These are phyloP conservation scores for Diplogelasinospora grovesii DNA, from an alignment of 495 filamentous ascomycete species.

Conservation along the genomic window DNA sequence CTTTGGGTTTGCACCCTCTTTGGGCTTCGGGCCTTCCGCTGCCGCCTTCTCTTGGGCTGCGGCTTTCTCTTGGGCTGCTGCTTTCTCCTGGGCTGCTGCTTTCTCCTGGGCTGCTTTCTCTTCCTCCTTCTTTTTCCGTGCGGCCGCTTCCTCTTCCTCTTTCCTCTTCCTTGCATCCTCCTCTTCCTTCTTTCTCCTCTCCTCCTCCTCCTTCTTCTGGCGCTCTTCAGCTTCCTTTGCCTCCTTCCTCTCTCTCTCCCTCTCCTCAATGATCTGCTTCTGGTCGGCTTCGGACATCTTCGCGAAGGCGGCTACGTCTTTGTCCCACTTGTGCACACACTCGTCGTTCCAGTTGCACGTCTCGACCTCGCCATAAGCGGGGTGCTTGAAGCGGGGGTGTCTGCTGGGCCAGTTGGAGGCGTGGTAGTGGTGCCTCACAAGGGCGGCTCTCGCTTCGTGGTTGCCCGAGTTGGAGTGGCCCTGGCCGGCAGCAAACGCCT, in stretches of 20 bases:
- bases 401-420: slow-evolving; percentile 55
- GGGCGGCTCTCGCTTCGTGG: slow-evolving; percentile 48
- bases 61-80: no score
- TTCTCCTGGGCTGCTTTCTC: slow-evolving; percentile 16
- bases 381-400: slow-evolving; percentile 54
- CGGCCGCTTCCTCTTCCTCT: slow-evolving; percentile 14
- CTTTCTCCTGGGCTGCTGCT: no score
- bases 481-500: slow-evolving; percentile 58
- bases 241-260: slow-evolving; percentile 23
- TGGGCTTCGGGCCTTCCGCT: slow-evolving; percentile 3
- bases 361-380: slow-evolving; percentile 56
- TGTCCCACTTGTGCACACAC: slow-evolving; percentile 53
- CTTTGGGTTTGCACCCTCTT: slow-evolving; percentile 2
- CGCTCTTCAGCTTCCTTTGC: slow-evolving; percentile 17
- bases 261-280: slow-evolving; percentile 39
- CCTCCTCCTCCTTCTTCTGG: slow-evolving; percentile 20
- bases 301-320: slow-evolving; percentile 42
- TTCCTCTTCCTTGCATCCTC: slow-evolving; percentile 16
- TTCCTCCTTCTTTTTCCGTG: slow-evolving; percentile 12
- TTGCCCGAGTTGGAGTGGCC: slow-evolving; percentile 59
- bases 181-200: slow-evolving; percentile 20
- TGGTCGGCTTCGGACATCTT: slow-evolving; percentile 42
- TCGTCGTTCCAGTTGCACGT: slow-evolving; percentile 56
- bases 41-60: slow-evolving; percentile 11
- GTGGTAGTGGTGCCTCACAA: slow-evolving; percentile 61